Percentiles rank a stretch among this genome's conserved stretches.
These are phyloP conservation scores for Diplosphaera chodatii DNA, from an alignment of 139 green algal species.

Conservation along the genomic window DNA sequence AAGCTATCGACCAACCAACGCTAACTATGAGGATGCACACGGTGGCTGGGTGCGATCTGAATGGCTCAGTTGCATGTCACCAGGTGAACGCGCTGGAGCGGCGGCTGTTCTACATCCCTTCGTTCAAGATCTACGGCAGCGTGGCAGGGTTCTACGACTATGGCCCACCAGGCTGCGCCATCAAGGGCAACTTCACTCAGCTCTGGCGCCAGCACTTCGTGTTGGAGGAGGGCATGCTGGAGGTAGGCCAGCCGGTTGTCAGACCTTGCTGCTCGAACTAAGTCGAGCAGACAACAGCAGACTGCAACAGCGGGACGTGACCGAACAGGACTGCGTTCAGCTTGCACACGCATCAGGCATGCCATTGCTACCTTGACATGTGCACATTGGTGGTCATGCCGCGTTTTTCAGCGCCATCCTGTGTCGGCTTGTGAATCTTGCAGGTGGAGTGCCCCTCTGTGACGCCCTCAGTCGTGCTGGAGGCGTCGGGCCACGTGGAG, in stretches of 20 bases:
- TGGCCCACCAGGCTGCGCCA: conserved; percentile 90
- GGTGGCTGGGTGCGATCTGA: no score
- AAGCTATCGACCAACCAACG: no score
- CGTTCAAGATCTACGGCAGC: conserved; percentile 96
- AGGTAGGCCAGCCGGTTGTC: conserved; percentile 69
- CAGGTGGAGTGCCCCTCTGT: conserved; percentile 94
- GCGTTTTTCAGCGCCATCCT: no score
- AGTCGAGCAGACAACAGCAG: no score
- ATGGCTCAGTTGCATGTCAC: no score
- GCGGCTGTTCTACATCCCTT: conserved; percentile 94
- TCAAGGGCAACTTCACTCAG: conserved; percentile 94
- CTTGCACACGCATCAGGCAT: no score
- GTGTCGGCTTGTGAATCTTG: conserved; percentile 6
- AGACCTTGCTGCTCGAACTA: conserved; percentile 1
- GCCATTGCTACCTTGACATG: no score
- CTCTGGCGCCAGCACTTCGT: conserved; percentile 95
- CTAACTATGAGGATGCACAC: no score
- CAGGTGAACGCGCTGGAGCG: conserved; percentile 77
- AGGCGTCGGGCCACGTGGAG: conserved; percentile 94
- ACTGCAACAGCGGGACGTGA: no score
- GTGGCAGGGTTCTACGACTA: conserved; percentile 98
- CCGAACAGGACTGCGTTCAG: no score
- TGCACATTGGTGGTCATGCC: no score
- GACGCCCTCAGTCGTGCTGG: conserved; percentile 90
- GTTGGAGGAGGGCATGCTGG: conserved; percentile 97